Base-by-base conservation (phyloP, 116 monocot genomes). In the Iris pallida region DNA sequence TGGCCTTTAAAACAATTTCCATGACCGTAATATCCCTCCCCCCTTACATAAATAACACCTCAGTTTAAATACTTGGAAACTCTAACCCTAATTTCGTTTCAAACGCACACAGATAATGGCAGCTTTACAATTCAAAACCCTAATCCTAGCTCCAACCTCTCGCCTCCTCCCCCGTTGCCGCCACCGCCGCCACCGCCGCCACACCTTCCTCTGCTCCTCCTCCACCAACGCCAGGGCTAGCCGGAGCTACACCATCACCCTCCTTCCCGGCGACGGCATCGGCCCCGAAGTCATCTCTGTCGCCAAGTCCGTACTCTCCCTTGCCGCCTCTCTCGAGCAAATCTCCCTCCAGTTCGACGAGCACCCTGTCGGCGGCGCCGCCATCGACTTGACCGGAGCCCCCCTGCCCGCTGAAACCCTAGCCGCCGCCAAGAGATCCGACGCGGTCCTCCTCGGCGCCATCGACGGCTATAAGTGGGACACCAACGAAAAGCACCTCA, bases 391-490 rank as follows among this genome's bases (percentile, higher is more conserved):
- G 14, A 64, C 40, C 20, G 96, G 92, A 9, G 81, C 89, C 14
- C 96, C 96, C 15, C 65, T 96, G 14, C 96, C 96, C 20, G 87
- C 82, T 47, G 96, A 87, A 76, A 96, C 92, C 4, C 80, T 96
- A 13, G 59, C 81, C 0, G 77, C 53, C 0, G 80, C 86, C 5
- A 89, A 82, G 70, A 60, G 66, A 2, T 86, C 96, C 0, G 92
- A 96, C 65, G 96, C 96, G 0, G 79, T 96, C 55, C 89, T 96
- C 55, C 81, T 96, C 42, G 96, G 96, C 30, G 92, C 96, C 63
- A 91, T 96, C 73, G 92, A 92, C 8, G 90, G 90, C 59, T 90
- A 90, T 51, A 94, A 94, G 68, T 94, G 94, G 94, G 90, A 94
- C 78, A 69, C 44, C 2, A 90, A 94, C 71, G 90, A 83, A 82